Percentiles rank a stretch among this genome's conserved stretches.
Conservation (phyloP, 345 rosid genomes). For the Populus tremula region DNA sequence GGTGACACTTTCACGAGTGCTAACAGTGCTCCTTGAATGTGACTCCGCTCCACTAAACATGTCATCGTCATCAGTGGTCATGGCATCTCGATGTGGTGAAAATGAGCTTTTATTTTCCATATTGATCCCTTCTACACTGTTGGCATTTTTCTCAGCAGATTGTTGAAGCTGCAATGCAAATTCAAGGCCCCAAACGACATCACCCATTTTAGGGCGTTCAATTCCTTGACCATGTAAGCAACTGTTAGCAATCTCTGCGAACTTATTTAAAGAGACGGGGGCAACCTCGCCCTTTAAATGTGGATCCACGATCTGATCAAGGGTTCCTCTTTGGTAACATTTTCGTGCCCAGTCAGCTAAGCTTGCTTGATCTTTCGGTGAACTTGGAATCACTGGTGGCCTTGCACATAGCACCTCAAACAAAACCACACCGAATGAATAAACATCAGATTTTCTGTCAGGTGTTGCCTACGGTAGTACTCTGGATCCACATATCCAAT, state of each 20-base stretch:
- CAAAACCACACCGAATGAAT: slow-evolving; percentile 63
- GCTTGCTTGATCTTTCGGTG: slow-evolving; percentile 29
- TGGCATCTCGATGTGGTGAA: not conserved
- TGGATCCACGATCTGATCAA: slow-evolving; percentile 41
- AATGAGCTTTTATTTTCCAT: not conserved
- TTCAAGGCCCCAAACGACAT: slow-evolving; percentile 27
- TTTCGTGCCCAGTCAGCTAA: slow-evolving; percentile 42
- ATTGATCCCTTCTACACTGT: not conserved
- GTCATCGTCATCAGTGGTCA: slow-evolving; percentile 13
- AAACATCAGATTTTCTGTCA: slow-evolving; percentile 73
- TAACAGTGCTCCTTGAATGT: slow-evolving; percentile 14
- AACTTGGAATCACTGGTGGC: slow-evolving; percentile 29
- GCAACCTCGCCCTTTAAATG: slow-evolving; percentile 33
- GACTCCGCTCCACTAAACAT: slow-evolving; percentile 17
- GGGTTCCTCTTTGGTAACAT: slow-evolving; percentile 21
- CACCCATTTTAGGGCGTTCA: slow-evolving; percentile 22
- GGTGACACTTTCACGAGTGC: slow-evolving; percentile 13
- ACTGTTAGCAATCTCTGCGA: slow-evolving; percentile 38
- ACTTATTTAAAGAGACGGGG: slow-evolving; percentile 37
- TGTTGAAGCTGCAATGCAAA: slow-evolving; percentile 27
- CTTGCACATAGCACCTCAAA: slow-evolving; percentile 55
- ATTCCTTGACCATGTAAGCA: slow-evolving; percentile 32
- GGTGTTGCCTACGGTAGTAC: slow-evolving; percentile 44
- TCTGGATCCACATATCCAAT: slow-evolving; percentile 64
- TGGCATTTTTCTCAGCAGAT: slow-evolving; percentile 7